These are phyloP conservation scores for Cystobasidiaceae sp. DNA, from an alignment of 1,284 basidiomycete genomes.

Conservation along the genomic window DNA sequence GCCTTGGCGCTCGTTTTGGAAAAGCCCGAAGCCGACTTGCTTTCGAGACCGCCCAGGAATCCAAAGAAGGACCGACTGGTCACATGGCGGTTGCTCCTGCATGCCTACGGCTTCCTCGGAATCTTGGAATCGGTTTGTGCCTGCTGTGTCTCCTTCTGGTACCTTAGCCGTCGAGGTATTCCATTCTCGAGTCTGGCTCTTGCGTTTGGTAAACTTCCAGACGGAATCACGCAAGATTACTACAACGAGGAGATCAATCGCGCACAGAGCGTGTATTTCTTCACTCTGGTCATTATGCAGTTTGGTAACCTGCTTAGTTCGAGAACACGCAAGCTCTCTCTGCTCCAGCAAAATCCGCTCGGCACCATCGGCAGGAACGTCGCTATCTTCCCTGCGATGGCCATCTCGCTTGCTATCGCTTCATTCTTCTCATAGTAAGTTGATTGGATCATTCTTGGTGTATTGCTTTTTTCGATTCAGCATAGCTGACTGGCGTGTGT, in stretches of 20 bases:
- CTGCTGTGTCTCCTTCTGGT: conserved; percentile 53
- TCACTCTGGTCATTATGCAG: conserved; percentile 62
- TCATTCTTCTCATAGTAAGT: conserved; percentile 51
- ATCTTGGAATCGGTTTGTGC: conserved; percentile 56
- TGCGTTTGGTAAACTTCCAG: conserved; percentile 52
- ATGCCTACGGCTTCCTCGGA: conserved; percentile 63
- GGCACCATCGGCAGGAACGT: conserved; percentile 47
- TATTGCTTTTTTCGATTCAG: background rate
- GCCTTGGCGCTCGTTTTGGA: conserved; percentile 58
- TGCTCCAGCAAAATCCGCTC: conserved; percentile 52
- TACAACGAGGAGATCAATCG: conserved; percentile 50
- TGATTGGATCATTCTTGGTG: background rate
- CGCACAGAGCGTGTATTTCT: conserved; percentile 52
- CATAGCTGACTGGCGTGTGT: conserved; percentile 14
- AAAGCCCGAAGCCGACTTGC: conserved; percentile 54
- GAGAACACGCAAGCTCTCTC: conserved; percentile 53
- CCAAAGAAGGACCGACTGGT: conserved; percentile 53
- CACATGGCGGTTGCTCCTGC: conserved; percentile 54
- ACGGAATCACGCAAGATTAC: conserved; percentile 39
- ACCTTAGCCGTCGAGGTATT: conserved; percentile 51
- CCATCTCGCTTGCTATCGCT: conserved; percentile 51
- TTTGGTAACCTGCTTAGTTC: conserved; percentile 57
- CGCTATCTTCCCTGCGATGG: conserved; percentile 54
- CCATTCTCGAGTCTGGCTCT: conserved; percentile 56
- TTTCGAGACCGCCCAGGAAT: conserved; percentile 62